Evolutionary conservation across 495 filamentous ascomycete species (phyloP).

Genomic region (Aspergillus carlsbadensis): DNA sequence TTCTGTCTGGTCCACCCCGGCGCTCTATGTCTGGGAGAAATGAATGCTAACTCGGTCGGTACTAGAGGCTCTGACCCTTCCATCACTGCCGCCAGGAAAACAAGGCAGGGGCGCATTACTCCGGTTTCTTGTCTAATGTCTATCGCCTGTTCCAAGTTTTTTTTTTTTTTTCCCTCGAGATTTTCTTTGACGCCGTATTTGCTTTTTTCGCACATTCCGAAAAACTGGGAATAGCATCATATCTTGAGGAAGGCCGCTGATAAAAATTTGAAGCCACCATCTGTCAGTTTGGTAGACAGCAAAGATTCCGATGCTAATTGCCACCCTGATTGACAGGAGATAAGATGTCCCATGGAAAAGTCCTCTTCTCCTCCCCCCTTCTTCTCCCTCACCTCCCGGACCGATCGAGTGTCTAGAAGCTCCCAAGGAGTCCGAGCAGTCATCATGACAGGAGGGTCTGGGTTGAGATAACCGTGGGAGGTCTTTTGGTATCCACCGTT

Average conservation of each 20-base stretch:
- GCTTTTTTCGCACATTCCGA: neutral
- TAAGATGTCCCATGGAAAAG: constrained; percentile 5
- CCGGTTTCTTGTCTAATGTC: constrained; percentile 15
- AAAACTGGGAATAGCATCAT: constrained; percentile 9
- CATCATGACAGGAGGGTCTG: constrained; percentile 10
- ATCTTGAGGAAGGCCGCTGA: neutral
- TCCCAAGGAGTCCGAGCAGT: neutral
- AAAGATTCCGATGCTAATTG: neutral
- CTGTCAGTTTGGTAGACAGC: neutral
- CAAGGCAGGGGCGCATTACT: constrained; percentile 18
- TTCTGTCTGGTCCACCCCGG: constrained; percentile 20
- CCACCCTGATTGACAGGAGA: constrained; percentile 4
- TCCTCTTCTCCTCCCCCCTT: neutral
- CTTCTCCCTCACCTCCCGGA: neutral
- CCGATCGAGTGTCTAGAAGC: constrained; percentile 4
- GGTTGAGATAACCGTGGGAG: constrained; percentile 13
- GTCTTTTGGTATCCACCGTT: constrained; percentile 3
- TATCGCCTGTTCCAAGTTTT: constrained; percentile 13
- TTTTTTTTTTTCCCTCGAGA: constrained; percentile 4
- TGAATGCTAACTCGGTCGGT: constrained; percentile 16
- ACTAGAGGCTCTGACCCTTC: constrained; percentile 14
- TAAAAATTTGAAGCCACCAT: neutral
- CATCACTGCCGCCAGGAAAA: constrained; percentile 10
- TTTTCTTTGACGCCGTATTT: neutral
- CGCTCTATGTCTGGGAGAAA: constrained; percentile 16